These are phyloP conservation scores for Meyerozyma carpophila DNA, from an alignment of 1,139 yeast genomes.

Conservation along the genomic window DNA sequence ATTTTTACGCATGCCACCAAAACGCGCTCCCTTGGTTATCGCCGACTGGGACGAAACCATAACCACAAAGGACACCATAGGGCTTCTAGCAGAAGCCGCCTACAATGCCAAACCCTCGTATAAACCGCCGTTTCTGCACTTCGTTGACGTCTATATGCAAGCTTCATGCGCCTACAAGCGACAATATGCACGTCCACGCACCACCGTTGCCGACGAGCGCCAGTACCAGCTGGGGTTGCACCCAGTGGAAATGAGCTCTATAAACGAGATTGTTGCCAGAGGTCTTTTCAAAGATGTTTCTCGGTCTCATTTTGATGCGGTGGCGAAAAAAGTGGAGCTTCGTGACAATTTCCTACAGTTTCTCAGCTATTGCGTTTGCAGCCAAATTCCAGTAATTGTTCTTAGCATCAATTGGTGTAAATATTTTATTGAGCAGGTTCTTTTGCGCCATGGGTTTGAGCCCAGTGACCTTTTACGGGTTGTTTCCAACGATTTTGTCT, in stretches of 20 bases:
- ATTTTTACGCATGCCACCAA: neutral
- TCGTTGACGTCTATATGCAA: constrained; percentile 37
- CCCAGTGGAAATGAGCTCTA: constrained; percentile 47
- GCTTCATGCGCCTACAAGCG: constrained; percentile 23
- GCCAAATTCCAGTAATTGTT: constrained; percentile 36
- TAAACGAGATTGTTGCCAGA: constrained; percentile 35
- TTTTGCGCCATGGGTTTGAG: constrained; percentile 26
- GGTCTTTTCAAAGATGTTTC: constrained; percentile 43
- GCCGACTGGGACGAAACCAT: constrained; percentile 74
- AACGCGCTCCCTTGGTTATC: constrained; percentile 18
- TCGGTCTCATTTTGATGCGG: constrained; percentile 20
- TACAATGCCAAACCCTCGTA: constrained; percentile 32
- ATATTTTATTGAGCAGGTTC: constrained; percentile 37
- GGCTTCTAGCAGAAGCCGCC: constrained; percentile 47
- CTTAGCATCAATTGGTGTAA: constrained; percentile 67
- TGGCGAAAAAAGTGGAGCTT: constrained; percentile 33
- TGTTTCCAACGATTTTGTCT: constrained; percentile 48
- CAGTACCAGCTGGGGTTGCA: constrained; percentile 41
- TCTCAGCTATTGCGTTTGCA: constrained; percentile 16
- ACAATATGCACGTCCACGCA: constrained; percentile 14
- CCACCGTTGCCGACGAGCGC: constrained; percentile 26
- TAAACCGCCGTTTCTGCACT: constrained; percentile 39
- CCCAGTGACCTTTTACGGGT: constrained; percentile 18
- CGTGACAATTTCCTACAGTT: constrained; percentile 42
- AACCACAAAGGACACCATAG: constrained; percentile 53